Conservation (phyloP, 2,329 filamentous ascomycete species). For the Chalaropsis ovoidea region DNA sequence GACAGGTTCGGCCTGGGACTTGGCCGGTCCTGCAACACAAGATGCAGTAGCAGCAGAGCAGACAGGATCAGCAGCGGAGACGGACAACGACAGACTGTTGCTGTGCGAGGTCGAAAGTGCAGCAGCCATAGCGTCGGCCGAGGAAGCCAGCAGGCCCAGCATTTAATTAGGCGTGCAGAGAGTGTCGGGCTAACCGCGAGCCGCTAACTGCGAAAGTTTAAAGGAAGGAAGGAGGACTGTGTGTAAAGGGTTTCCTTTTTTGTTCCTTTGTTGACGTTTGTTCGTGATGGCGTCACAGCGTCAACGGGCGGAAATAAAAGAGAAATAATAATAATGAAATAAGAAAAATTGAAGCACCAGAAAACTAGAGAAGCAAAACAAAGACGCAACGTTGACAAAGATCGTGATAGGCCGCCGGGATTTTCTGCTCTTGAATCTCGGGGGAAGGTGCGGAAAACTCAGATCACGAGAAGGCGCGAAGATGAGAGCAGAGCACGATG, state of each 20-base stretch:
- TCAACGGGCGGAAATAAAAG: neutral
- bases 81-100: neutral
- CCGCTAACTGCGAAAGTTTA: neutral
- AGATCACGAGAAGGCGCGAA: no score
- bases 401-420: neutral
- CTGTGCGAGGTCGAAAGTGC: neutral
- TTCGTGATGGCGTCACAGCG: neutral
- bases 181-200: neutral
- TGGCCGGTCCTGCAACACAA: neutral
- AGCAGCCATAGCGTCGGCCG: constrained; percentile 4
- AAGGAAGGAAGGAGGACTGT: neutral
- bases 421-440: neutral
- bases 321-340: neutral
- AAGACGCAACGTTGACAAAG: neutral
- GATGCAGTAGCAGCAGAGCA: neutral
- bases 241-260: neutral
- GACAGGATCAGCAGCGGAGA: neutral
- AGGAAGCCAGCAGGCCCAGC: neutral
- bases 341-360: no score
- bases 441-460: neutral
- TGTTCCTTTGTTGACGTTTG: neutral
- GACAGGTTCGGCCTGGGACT: neutral
- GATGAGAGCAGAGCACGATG: neutral
- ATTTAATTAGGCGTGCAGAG: neutral
- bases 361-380: no score